These are phyloP conservation scores for Mycosphaerelloides madeirae DNA, from an alignment of 2,329 filamentous ascomycete species.

Conservation along the genomic window DNA sequence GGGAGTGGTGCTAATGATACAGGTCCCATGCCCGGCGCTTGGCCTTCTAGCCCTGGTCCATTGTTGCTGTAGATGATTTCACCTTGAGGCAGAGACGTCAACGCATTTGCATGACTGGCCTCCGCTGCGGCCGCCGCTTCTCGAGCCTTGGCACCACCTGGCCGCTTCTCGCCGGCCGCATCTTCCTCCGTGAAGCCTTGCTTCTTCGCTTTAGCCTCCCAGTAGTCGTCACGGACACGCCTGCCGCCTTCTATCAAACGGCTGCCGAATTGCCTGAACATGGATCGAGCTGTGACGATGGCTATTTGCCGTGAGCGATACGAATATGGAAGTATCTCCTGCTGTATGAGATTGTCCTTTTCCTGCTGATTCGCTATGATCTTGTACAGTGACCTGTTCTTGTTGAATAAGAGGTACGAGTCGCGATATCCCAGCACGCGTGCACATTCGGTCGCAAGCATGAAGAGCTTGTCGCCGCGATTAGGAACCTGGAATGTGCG, in stretches of 20 bases:
- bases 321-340: constrained; percentile 94
- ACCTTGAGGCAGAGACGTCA: constrained; percentile 63
- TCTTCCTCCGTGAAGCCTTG: constrained; percentile 98
- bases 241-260: constrained; percentile 85
- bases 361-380: constrained; percentile 95
- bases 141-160: constrained; percentile 81
- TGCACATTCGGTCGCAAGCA: constrained; percentile 96
- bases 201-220: constrained; percentile 94
- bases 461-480: constrained; percentile 89
- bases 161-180: constrained; percentile 89
- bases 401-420: constrained; percentile 98
- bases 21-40: constrained; percentile 54
- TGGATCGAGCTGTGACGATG: constrained; percentile 93
- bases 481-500: constrained; percentile 90
- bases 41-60: constrained; percentile 34
- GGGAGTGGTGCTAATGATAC: constrained; percentile 69
- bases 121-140: constrained; percentile 72
- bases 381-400: constrained; percentile 93
- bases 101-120: constrained; percentile 53
- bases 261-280: constrained; percentile 98
- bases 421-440: constrained; percentile 90
- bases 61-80: constrained; percentile 86
- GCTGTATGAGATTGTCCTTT: constrained; percentile 91
- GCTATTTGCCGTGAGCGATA: constrained; percentile 98
- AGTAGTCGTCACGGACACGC: constrained; percentile 94